Evolutionary conservation across 768 basidiomycete genomes (phyloP).

Genomic region (Dictyophora rubrovolvata): DNA sequence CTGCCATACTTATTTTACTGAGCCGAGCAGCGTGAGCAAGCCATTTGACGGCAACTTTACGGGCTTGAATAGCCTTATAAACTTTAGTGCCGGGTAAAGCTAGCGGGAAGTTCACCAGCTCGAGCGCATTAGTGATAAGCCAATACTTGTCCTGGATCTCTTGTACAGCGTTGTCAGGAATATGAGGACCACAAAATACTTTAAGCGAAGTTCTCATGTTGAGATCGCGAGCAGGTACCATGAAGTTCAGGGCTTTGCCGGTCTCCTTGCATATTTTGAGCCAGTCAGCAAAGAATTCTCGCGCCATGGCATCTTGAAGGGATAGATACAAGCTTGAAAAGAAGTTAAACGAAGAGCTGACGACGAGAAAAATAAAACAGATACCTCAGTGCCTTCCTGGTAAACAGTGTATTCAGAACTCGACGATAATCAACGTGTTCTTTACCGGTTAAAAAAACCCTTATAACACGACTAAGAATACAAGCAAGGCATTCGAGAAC

Average conservation of each 20-base stretch:
- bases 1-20: constrained; percentile 75
- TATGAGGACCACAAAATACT: constrained; percentile 90
- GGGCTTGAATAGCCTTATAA: constrained; percentile 84
- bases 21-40: constrained; percentile 67
- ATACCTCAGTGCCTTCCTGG: constrained; percentile 84
- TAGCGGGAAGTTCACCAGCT: constrained; percentile 98
- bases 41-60: constrained; percentile 76
- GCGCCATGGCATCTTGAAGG: constrained; percentile 19
- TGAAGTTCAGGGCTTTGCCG: constrained; percentile 44
- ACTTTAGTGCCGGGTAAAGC: constrained; percentile 94
- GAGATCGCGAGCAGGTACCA: constrained; percentile 85
- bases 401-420: constrained; percentile 84
- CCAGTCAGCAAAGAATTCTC: constrained; percentile 31
- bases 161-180: constrained; percentile 63
- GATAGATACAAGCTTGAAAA: background rate
- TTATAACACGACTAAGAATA: constrained; percentile 20
- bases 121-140: constrained; percentile 88
- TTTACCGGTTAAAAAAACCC: constrained; percentile 98
- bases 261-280: constrained; percentile 21
- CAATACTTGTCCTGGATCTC: constrained; percentile 94
- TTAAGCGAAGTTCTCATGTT: constrained; percentile 97
- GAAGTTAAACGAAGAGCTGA: background rate
- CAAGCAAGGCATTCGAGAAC: background rate
- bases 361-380: constrained; percentile 15
- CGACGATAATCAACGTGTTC: constrained; percentile 89